These are phyloP conservation scores for Opeltia flavorubescens DNA, from an alignment of 495 filamentous ascomycete species.

Conservation along the genomic window DNA sequence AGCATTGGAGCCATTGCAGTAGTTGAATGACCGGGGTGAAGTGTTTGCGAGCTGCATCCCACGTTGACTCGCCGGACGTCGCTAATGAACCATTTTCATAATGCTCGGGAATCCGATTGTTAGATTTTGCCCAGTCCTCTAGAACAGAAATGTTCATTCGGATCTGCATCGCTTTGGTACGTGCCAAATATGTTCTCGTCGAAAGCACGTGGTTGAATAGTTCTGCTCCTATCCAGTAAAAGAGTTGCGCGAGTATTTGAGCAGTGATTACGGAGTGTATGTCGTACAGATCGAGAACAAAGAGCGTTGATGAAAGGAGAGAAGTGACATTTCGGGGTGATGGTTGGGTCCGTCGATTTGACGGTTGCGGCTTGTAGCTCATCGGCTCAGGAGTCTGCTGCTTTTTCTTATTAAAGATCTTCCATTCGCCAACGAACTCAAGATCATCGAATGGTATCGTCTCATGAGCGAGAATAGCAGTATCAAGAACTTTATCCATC, in stretches of 20 bases:
- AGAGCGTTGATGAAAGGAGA: conserved; percentile 86
- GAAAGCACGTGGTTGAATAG: conserved; percentile 97
- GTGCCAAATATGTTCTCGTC: conserved; percentile 82
- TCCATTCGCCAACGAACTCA: conserved; percentile 96
- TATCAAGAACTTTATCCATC: conserved; percentile 89
- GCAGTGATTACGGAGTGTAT: conserved; percentile 93
- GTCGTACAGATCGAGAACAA: conserved; percentile 95
- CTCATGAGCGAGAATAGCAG: conserved; percentile 92
- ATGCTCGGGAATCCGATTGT: conserved; percentile 90
- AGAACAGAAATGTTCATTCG: conserved; percentile 93
- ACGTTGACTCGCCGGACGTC: conserved; percentile 71
- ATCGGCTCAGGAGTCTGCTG: conserved; percentile 75
- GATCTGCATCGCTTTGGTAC: conserved; percentile 99
- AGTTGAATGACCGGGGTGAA: conserved; percentile 86
- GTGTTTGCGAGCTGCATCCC: conserved; percentile 71
- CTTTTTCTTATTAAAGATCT: conserved; percentile 87
- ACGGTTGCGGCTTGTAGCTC: conserved; percentile 86
- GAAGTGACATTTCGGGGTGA: conserved; percentile 96
- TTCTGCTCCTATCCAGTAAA: conserved; percentile 95
- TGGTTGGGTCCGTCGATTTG: conserved; percentile 77
- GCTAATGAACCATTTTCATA: conserved; percentile 84
- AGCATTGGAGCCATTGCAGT: conserved; percentile 94
- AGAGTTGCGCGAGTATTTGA: conserved; percentile 81
- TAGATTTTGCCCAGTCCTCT: conserved; percentile 89
- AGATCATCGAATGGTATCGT: conserved; percentile 97